Percentiles rank a stretch among this genome's conserved stretches.
Evolutionary conservation across 2,329 filamentous ascomycete species (phyloP).

Genomic region (Sarocladium strictum): DNA sequence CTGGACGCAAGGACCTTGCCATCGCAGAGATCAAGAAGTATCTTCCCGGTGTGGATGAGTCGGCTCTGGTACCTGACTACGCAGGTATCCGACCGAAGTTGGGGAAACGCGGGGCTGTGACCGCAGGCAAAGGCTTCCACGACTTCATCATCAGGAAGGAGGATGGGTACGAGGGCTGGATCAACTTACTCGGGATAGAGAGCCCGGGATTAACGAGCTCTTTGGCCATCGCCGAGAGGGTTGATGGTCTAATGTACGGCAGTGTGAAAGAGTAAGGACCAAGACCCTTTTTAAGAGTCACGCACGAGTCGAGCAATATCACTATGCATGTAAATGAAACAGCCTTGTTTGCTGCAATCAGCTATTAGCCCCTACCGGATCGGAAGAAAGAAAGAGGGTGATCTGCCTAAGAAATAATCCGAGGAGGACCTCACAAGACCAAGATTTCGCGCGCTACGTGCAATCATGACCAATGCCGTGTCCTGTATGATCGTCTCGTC

Average conservation of each 20-base stretch:
- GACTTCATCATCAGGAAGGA: slow-evolving; percentile 81
- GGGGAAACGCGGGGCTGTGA: slow-evolving; percentile 51
- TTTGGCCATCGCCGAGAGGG: slow-evolving; percentile 78
- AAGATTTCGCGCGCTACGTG: slow-evolving; percentile 1
- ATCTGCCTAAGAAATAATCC: background rate
- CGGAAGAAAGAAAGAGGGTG: background rate
- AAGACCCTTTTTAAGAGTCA: background rate
- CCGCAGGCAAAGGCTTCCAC: slow-evolving; percentile 61
- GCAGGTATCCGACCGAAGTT: slow-evolving; percentile 90
- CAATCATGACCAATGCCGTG: slow-evolving; percentile 1
- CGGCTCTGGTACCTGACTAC: slow-evolving; percentile 71
- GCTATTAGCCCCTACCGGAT: too few relatives aligned
- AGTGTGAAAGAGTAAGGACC: slow-evolving; percentile 4
- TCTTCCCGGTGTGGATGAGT: slow-evolving; percentile 64
- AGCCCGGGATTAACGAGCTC: slow-evolving; percentile 85
- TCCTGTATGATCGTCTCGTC: background rate
- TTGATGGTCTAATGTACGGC: slow-evolving; percentile 46
- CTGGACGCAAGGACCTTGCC: slow-evolving; percentile 57
- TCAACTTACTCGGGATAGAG: slow-evolving; percentile 90
- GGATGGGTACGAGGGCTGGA: slow-evolving; percentile 72
- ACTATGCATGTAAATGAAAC: slow-evolving; percentile 8
- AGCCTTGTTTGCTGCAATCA: background rate
- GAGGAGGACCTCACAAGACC: background rate
- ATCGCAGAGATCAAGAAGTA: slow-evolving; percentile 72
- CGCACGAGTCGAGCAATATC: too few relatives aligned